Conservation (phyloP, 2,329 filamentous ascomycete species). For the Sphaceloma murrayae region DNA sequence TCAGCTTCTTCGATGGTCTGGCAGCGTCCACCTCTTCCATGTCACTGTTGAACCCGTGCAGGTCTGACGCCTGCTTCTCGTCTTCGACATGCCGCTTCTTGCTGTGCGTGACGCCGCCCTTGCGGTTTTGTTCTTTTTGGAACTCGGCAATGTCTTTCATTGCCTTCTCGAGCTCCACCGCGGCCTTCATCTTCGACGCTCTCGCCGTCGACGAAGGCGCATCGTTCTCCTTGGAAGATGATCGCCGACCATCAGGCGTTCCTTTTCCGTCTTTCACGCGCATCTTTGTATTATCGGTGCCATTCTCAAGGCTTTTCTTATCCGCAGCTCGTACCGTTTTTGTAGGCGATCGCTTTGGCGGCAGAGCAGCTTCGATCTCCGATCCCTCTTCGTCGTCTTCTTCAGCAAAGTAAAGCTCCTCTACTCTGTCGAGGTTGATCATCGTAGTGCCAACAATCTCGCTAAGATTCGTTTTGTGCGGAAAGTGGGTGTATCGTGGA, state of each 20-base stretch:
- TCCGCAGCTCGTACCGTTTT: constrained; percentile 22
- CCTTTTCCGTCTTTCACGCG: too few relatives aligned
- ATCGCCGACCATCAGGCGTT: constrained; percentile 12
- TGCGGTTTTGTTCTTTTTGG: constrained; percentile 85
- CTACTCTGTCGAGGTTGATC: constrained; percentile 62
- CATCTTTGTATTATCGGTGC: constrained; percentile 10
- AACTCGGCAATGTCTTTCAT: constrained; percentile 82
- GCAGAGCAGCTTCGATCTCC: constrained; percentile 12
- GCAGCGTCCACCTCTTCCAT: constrained; percentile 33
- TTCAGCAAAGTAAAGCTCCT: constrained; percentile 54
- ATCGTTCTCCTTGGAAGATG: constrained; percentile 63
- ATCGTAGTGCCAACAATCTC: constrained; percentile 87
- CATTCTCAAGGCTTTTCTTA: constrained; percentile 9
- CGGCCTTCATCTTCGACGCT: constrained; percentile 78
- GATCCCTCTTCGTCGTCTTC: constrained; percentile 19
- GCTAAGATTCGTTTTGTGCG: constrained; percentile 77
- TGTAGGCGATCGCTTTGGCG: constrained; percentile 18
- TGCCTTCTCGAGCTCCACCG: constrained; percentile 64
- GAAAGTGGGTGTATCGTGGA: constrained; percentile 75
- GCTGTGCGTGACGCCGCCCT: constrained; percentile 54
- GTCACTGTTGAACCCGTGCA: constrained; percentile 36
- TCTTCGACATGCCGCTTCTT: constrained; percentile 37
- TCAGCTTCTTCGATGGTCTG: constrained; percentile 40
- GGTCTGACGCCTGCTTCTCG: constrained; percentile 31
- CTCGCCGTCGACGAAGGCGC: constrained; percentile 64